Percentiles rank a stretch among this genome's conserved stretches.
Evolutionary conservation across 768 basidiomycete genomes (phyloP).

Genomic region (Royoungia palumana): DNA sequence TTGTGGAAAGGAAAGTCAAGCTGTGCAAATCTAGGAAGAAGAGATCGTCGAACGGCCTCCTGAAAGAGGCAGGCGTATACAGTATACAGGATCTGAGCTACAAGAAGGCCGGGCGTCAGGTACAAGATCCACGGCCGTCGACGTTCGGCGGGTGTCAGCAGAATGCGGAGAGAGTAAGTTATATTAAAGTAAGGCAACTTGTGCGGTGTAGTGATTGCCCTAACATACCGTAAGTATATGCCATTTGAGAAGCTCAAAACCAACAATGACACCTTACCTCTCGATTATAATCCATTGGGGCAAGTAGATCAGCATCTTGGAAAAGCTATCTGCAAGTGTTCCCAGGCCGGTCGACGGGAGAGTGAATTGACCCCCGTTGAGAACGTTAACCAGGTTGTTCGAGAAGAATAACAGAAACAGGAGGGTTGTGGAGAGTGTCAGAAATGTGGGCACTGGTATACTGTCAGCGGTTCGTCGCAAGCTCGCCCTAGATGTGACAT

Average conservation of each 20-base stretch:
- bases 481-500: not conserved
- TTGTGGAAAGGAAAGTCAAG: no score
- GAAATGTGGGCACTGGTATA: slow-evolving; percentile 44
- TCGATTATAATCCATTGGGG: slow-evolving; percentile 65
- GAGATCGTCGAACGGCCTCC: slow-evolving; percentile 42
- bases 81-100: slow-evolving; percentile 37
- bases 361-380: no score
- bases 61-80: no score
- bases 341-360: no score
- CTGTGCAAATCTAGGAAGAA: slow-evolving; percentile 48
- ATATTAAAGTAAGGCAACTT: slow-evolving; percentile 54
- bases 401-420: no score
- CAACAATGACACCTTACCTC: slow-evolving; percentile 41
- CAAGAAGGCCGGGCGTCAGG: slow-evolving; percentile 60
- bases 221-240: slow-evolving; percentile 25
- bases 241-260: no score
- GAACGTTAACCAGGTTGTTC: no score
- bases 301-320: slow-evolving; percentile 35
- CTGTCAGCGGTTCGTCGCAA: slow-evolving; percentile 40
- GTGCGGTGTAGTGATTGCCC: slow-evolving; percentile 75
- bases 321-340: no score
- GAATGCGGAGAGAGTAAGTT: slow-evolving; percentile 54
- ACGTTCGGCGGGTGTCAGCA: slow-evolving; percentile 73
- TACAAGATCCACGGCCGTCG: slow-evolving; percentile 72
- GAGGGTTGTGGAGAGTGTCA: no score